A percentile compares a stretch with the other conserved stretches of the same genome.
Conservation (phyloP, 306 rosid genomes). For the Gastrolobium bilobum region DNA sequence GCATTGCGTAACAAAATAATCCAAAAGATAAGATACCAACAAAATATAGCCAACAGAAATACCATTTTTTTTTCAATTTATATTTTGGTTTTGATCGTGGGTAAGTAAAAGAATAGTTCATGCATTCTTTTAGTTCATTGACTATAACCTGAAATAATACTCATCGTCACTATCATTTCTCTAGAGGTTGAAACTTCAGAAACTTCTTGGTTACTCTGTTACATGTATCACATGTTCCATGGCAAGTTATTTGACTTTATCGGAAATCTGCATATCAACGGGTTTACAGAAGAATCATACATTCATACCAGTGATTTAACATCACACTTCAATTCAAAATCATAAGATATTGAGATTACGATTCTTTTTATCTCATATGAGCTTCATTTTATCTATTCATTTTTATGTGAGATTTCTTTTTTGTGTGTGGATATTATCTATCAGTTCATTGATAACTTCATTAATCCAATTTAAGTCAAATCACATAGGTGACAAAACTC, state of each 20-base stretch:
- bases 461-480: too few relatives aligned
- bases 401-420: too few relatives aligned
- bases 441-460: too few relatives aligned
- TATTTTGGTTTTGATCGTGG: conserved; percentile 11
- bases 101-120: background rate
- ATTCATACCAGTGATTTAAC: too few relatives aligned
- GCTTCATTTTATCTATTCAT: too few relatives aligned
- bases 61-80: background rate
- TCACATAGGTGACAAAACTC: too few relatives aligned
- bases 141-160: background rate
- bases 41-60: conserved; percentile 7
- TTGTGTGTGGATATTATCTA: too few relatives aligned
- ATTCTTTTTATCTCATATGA: too few relatives aligned
- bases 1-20: conserved; percentile 9
- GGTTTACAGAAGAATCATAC: too few relatives aligned
- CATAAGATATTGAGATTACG: too few relatives aligned
- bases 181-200: background rate
- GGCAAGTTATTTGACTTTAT: background rate
- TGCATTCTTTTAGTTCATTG: background rate
- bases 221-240: background rate
- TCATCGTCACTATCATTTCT: background rate
- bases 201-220: background rate
- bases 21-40: conserved; percentile 30
- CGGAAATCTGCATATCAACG: background rate
- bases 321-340: too few relatives aligned